phyloP scores from a whole-genome alignment of 371 early-diverging fungal genomes.

The Rhizoclosmatium hyalinum region DNA sequence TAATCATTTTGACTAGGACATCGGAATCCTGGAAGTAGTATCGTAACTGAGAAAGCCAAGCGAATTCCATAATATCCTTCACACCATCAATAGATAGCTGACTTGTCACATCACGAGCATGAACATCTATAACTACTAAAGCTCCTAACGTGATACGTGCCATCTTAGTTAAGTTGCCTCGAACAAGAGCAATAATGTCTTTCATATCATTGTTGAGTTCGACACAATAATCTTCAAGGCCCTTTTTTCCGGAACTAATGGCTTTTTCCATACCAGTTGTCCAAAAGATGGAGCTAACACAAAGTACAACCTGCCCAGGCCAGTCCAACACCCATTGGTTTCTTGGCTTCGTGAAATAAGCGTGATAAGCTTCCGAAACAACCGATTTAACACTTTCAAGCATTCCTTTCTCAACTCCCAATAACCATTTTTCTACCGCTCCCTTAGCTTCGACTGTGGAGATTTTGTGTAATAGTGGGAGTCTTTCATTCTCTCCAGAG shows the following conservation, averaged over 20 bases:
- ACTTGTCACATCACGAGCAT: slow-evolving; percentile 62
- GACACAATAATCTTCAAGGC: slow-evolving; percentile 48
- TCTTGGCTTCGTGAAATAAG: slow-evolving; percentile 52
- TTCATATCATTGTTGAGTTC: slow-evolving; percentile 52
- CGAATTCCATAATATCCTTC: slow-evolving; percentile 56
- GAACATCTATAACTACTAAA: slow-evolving; percentile 67
- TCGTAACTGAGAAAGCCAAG: slow-evolving; percentile 64
- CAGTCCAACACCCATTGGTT: slow-evolving; percentile 65
- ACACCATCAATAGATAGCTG: slow-evolving; percentile 48
- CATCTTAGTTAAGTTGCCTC: slow-evolving; percentile 63
- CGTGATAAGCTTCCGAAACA: slow-evolving; percentile 51
- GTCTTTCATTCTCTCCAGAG: slow-evolving; percentile 59
- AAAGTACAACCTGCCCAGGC: slow-evolving; percentile 66
- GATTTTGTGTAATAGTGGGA: slow-evolving; percentile 49
- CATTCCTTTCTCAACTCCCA: slow-evolving; percentile 56
- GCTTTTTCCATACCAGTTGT: slow-evolving; percentile 58
- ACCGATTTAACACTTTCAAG: slow-evolving; percentile 53
- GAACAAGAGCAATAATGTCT: slow-evolving; percentile 60
- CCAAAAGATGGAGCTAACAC: slow-evolving; percentile 62
- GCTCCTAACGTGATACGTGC: slow-evolving; percentile 63
- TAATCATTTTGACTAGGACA: slow-evolving; percentile 65
- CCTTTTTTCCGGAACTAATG: slow-evolving; percentile 51
- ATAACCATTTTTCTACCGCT: slow-evolving; percentile 62
- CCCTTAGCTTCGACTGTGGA: slow-evolving; percentile 64
- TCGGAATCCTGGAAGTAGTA: slow-evolving; percentile 64